Evolutionary conservation across 1,139 yeast genomes (phyloP).

Genomic region (Yamadazyma taylorii): DNA sequence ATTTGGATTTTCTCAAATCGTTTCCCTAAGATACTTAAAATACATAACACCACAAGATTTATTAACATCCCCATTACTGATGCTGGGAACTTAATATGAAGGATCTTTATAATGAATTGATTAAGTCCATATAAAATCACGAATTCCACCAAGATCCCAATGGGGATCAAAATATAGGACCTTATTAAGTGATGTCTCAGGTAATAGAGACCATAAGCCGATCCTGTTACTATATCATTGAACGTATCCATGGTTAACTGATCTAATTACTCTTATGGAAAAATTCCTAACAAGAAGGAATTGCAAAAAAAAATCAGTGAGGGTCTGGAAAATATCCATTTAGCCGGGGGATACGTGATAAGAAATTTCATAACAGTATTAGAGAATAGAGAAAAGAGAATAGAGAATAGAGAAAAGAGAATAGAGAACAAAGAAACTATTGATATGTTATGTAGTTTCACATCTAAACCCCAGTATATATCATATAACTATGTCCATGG

Average conservation of each 20-base stretch:
- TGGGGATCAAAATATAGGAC: conserved; percentile 37
- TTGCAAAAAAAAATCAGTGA: no score
- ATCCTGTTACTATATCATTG: conserved; percentile 11
- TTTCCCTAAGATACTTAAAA: conserved; percentile 25
- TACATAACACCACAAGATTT: conserved; percentile 50
- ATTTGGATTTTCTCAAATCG: conserved; percentile 7
- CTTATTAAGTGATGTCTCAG: conserved; percentile 27
- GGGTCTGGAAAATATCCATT: no score
- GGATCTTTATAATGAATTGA: conserved; percentile 45
- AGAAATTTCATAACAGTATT: not conserved
- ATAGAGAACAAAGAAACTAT: not conserved
- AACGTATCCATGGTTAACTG: not conserved
- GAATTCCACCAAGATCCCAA: conserved; percentile 34
- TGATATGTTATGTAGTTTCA: no score
- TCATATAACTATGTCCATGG: no score
- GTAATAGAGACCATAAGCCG: conserved; percentile 17
- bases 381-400: not conserved
- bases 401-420: conserved; percentile 1
- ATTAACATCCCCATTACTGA: conserved; percentile 77
- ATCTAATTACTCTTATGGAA: no score
- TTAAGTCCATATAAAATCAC: conserved; percentile 64
- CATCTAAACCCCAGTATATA: no score
- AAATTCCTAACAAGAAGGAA: no score
- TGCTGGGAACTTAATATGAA: conserved; percentile 65
- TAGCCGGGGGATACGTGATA: not conserved